Base-by-base conservation (phyloP, 176 grass and related monocot species). In the Elaeis guineensis region DNA sequence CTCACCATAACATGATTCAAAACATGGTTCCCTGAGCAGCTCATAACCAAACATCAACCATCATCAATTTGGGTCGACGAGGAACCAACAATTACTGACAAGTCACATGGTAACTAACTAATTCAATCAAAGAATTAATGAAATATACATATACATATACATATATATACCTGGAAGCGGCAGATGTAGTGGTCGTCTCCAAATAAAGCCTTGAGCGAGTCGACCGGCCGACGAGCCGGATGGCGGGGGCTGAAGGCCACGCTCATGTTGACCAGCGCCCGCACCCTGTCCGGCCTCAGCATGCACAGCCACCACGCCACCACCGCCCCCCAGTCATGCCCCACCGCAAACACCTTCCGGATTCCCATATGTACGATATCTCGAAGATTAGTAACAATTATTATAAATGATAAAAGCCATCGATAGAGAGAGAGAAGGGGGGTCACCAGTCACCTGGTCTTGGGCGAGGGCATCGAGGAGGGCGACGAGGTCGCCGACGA, bases 231-330 rank as follows among this genome's bases (percentile, higher is more conserved):
- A 52, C 51, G 66, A 55, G 23, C 69, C 26, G 84, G 69, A 16
- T 59, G 28, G 19, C 75, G 70, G 5, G 76, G 72, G 11, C 20
- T 14, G 59, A 84, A 94, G 5, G 19, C 73, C 2, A 85, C 84
- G 58, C 89, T 88, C 63, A 94, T 55, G 66, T 79, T 87, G 0
- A 94, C 89, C 48, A 94, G 72, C 55, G 89, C 84, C 59, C 63
- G 68, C 59, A 94, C 89, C 19, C 84, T 55, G 69, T 94, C 89
- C 25, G 89, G 75, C 64, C 89, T 71, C 26, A 94, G 69, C 55
- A 89, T 72, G 75, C 89, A 89, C 15, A 94, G 74, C 59, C 74
- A 62, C 89, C 89, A 94, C 58, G 84, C 84, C 39, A 94, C 81
- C 16, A 50, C 2, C 58, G 89, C 81, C 58, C 89, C 89, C 89